phyloP scores from a whole-genome alignment of 306 rosid genomes.

The Fagus sylvatica region DNA sequence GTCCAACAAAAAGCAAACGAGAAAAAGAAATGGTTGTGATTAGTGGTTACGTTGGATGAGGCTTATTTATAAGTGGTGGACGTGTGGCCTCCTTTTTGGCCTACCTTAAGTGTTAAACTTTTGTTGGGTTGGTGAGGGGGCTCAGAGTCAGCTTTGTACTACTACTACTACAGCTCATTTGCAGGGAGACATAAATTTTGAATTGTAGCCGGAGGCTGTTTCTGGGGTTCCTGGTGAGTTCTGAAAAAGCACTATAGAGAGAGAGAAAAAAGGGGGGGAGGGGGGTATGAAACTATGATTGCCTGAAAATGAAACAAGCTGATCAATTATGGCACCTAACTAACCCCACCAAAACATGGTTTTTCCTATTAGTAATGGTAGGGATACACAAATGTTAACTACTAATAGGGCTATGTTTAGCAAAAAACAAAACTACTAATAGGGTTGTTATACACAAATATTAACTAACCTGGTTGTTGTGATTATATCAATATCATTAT shows the following conservation, averaged over 20 bases:
- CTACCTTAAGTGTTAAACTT: not conserved
- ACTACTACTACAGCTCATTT: not conserved
- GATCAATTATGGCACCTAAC: not conserved
- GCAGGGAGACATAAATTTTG: constrained; percentile 21
- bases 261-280: not conserved
- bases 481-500: no score
- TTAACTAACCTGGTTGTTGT: no score
- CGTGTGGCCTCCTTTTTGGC: not conserved
- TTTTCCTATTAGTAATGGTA: not conserved
- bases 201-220: constrained; percentile 21
- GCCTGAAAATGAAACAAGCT: not conserved
- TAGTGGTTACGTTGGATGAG: not conserved
- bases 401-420: no score
- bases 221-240: constrained; percentile 18
- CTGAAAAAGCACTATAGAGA: not conserved
- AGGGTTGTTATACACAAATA: no score
- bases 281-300: not conserved
- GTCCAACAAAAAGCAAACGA: no score
- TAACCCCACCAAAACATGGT: not conserved
- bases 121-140: constrained; percentile 9
- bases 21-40: no score
- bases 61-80: not conserved
- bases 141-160: not conserved
- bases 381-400: no score
- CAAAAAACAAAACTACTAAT: no score